Evolutionary conservation across 345 rosid genomes (phyloP).

Genomic region (Eucalyptus cloeziana): DNA sequence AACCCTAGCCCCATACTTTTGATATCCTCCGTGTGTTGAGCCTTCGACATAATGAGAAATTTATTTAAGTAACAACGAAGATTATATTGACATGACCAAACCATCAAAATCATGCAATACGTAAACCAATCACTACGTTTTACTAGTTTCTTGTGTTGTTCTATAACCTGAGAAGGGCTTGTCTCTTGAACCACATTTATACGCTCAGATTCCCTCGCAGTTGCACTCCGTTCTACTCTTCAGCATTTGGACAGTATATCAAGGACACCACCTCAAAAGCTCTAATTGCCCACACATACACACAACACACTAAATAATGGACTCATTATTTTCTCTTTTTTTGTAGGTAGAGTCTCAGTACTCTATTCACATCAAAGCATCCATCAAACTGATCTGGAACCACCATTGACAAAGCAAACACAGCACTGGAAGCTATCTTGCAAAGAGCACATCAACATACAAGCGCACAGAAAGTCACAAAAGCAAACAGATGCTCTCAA

Average conservation of each 20-base stretch:
- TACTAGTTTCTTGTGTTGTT: not conserved
- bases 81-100: not conserved
- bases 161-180: not conserved
- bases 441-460: not conserved
- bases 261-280: not conserved
- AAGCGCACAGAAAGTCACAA: not conserved
- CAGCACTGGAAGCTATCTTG: not conserved
- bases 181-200: not conserved
- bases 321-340: not conserved
- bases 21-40: not conserved
- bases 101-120: not conserved
- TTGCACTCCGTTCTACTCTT: not conserved
- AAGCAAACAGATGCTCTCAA: not conserved
- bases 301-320: not conserved
- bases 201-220: not conserved
- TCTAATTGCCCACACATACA: not conserved
- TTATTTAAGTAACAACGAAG: not conserved
- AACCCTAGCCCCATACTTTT: not conserved
- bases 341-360: not conserved
- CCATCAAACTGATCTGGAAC: not conserved
- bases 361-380: not conserved
- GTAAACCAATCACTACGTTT: accelerated
- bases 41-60: not conserved
- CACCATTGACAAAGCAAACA: not conserved
- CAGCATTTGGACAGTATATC: not conserved